A percentile compares a stretch with the other conserved stretches of the same genome.
Evolutionary conservation across 345 rosid species (phyloP).

Genomic region (Melastoma malabathricum): DNA sequence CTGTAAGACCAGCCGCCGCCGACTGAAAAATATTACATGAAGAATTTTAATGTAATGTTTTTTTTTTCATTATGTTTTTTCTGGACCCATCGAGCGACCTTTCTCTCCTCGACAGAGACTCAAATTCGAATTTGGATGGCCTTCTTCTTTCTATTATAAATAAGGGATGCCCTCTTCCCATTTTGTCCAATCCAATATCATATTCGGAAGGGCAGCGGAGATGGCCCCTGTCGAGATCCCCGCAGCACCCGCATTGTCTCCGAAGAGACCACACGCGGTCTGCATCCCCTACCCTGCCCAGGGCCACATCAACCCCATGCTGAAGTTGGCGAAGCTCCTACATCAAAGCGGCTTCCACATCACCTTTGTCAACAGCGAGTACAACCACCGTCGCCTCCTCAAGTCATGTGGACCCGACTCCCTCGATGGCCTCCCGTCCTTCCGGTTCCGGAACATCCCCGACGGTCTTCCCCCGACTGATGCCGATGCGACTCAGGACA

Average conservation of each 20-base stretch:
- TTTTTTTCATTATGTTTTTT: too few relatives aligned
- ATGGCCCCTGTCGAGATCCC: not conserved
- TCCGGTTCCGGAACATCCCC: slow-evolving; percentile 25
- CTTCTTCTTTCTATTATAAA: too few relatives aligned
- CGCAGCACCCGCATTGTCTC: not conserved
- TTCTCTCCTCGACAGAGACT: too few relatives aligned
- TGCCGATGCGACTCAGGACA: slow-evolving; percentile 28
- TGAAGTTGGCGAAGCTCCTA: slow-evolving; percentile 35
- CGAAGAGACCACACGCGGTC: slow-evolving; percentile 28
- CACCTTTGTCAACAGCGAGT: slow-evolving; percentile 43
- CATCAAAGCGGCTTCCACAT: slow-evolving; percentile 30
- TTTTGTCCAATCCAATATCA: too few relatives aligned
- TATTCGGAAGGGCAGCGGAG: too few relatives aligned
- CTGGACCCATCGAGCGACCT: too few relatives aligned
- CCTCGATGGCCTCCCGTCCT: slow-evolving; percentile 24
- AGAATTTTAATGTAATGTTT: too few relatives aligned
- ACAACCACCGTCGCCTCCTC: slow-evolving; percentile 28
- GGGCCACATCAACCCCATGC: slow-evolving; percentile 42
- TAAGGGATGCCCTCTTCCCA: too few relatives aligned
- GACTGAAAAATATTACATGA: too few relatives aligned
- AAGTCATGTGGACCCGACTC: slow-evolving; percentile 20
- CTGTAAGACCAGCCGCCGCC: too few relatives aligned
- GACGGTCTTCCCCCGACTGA: slow-evolving; percentile 30
- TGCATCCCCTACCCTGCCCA: slow-evolving; percentile 45
- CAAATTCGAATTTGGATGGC: too few relatives aligned